These are phyloP conservation scores for Ceriops tagal DNA, from an alignment of 345 rosid genomes.

Conservation along the genomic window DNA sequence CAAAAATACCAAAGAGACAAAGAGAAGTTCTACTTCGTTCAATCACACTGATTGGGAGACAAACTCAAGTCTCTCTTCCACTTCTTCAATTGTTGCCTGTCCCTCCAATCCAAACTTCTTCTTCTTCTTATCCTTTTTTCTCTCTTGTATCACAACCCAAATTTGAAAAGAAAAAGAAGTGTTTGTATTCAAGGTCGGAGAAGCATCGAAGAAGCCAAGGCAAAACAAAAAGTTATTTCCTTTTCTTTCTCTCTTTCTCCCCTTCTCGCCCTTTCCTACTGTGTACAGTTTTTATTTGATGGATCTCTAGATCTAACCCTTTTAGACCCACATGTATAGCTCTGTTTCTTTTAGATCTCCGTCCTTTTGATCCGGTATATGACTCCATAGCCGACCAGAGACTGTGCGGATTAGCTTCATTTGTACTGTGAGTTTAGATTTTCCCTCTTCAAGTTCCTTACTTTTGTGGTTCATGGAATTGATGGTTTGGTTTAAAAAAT, in stretches of 20 bases:
- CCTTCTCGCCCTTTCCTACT: too few species aligned
- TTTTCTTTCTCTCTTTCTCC: background rate
- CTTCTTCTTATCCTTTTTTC: background rate
- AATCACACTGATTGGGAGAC: constrained; percentile 25
- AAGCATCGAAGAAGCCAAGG: constrained; percentile 2
- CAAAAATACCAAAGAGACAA: constrained; percentile 14
- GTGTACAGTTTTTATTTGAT: constrained; percentile 26
- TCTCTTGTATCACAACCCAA: background rate
- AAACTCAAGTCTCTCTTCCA: background rate
- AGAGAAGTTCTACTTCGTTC: constrained; percentile 21
- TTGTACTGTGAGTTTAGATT: constrained; percentile 31
- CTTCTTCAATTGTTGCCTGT: background rate
- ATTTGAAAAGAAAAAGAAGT: background rate
- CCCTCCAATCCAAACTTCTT: background rate
- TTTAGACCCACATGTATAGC: constrained; percentile 36
- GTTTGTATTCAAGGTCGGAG: background rate
- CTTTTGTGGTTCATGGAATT: background rate
- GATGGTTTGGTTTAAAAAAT: background rate
- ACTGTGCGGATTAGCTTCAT: constrained; percentile 15
- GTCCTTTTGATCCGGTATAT: constrained; percentile 29
- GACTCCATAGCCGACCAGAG: constrained; percentile 32
- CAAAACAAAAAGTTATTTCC: background rate
- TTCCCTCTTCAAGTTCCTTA: background rate
- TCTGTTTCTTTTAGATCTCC: constrained; percentile 54
- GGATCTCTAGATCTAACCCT: constrained; percentile 52